These are phyloP conservation scores for Melanogaster broomeanus DNA, from an alignment of 768 basidiomycete genomes.

Conservation along the genomic window DNA sequence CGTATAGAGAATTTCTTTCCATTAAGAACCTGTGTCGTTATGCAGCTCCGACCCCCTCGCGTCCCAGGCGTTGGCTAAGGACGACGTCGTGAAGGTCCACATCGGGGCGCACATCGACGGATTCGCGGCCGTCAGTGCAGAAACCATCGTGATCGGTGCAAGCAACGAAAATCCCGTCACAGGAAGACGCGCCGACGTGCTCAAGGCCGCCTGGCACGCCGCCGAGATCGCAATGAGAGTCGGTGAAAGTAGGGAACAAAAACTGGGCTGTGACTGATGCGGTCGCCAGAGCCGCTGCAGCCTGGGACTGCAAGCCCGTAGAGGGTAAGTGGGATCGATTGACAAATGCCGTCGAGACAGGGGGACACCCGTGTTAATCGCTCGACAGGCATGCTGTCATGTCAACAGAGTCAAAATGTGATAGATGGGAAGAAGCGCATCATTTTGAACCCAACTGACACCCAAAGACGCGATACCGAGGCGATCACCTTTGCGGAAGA, in stretches of 20 bases:
- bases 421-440: slow-evolving; percentile 97
- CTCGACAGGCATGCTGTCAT: slow-evolving; percentile 83
- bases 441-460: slow-evolving; percentile 85
- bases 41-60: slow-evolving; percentile 74
- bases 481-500: slow-evolving; percentile 84
- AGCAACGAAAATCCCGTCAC: slow-evolving; percentile 72
- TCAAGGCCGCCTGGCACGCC: slow-evolving; percentile 93
- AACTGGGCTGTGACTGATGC: slow-evolving; percentile 95
- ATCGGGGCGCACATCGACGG: slow-evolving; percentile 98
- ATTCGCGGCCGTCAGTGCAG: slow-evolving; percentile 90
- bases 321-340: slow-evolving; percentile 63
- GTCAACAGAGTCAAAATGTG: slow-evolving; percentile 91
- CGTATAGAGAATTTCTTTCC: neutral
- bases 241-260: slow-evolving; percentile 88
- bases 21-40: too few species aligned
- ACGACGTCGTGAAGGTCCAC: slow-evolving; percentile 95
- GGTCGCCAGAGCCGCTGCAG: slow-evolving; percentile 68
- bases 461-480: slow-evolving; percentile 86
- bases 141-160: slow-evolving; percentile 89
- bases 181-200: slow-evolving; percentile 84
- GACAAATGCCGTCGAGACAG: neutral
- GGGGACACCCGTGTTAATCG: neutral
- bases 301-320: slow-evolving; percentile 88
- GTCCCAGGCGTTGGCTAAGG: slow-evolving; percentile 67
- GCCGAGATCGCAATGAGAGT: slow-evolving; percentile 91